These are phyloP conservation scores for Candida pseudoviswanathii DNA, from an alignment of 1,139 yeast genomes.

Conservation along the genomic window DNA sequence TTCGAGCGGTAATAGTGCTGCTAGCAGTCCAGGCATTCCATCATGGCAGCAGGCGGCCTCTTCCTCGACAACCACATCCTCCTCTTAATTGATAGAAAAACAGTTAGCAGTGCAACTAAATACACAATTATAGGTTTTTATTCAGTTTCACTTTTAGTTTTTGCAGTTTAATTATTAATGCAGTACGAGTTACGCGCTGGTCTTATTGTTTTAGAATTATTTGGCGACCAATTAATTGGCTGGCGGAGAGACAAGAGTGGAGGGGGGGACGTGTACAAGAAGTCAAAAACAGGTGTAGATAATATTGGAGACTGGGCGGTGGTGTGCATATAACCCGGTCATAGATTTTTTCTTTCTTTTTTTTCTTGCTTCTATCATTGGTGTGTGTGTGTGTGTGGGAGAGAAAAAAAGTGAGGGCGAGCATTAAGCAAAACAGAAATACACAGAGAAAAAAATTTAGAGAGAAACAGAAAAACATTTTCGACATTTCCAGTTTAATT, in stretches of 20 bases:
- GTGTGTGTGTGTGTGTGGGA: not conserved
- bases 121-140: not conserved
- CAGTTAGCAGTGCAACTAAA: not conserved
- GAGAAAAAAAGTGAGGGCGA: not conserved
- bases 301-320: not conserved
- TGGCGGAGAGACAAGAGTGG: not conserved
- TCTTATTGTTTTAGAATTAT: not conserved
- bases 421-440: not conserved
- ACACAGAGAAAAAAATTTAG: not conserved
- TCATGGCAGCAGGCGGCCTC: slow-evolving; percentile 11
- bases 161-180: not conserved
- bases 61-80: not conserved
- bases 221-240: slow-evolving; percentile 3
- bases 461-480: not conserved
- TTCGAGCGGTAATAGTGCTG: not conserved
- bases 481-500: slow-evolving; percentile 2
- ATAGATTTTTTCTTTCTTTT: not conserved
- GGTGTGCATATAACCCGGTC: slow-evolving; percentile 5
- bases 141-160: not conserved
- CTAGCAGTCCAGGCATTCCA: slow-evolving; percentile 8
- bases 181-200: not conserved
- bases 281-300: not conserved
- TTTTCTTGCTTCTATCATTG: not conserved
- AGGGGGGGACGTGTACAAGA: not conserved
- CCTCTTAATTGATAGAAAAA: not conserved